A percentile compares a stretch with the other conserved stretches of the same genome.
These are phyloP conservation scores for Microdochium bolleyi DNA, from an alignment of 2,329 filamentous ascomycete species.

Conservation along the genomic window DNA sequence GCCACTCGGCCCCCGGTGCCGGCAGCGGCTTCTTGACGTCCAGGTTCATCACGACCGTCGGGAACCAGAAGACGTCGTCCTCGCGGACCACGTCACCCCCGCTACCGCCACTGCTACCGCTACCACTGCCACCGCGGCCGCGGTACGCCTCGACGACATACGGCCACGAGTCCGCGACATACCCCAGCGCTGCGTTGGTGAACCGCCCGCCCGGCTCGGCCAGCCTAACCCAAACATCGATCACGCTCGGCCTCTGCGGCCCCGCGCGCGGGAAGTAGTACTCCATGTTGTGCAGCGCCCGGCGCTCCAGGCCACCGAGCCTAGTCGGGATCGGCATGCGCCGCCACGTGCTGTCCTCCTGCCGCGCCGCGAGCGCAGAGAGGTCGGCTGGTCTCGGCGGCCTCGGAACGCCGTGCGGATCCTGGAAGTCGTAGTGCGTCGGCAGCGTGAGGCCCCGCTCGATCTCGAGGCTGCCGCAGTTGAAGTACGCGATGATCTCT, in stretches of 20 bases:
- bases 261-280: constrained; percentile 15
- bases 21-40: constrained; percentile 67
- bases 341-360: constrained; percentile 12
- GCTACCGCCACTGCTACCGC: constrained; percentile 1
- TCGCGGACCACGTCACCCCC: constrained; percentile 6
- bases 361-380: constrained; percentile 7
- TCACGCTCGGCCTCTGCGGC: constrained; percentile 10
- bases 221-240: constrained; percentile 20
- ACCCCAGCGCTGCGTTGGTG: constrained; percentile 14
- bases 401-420: constrained; percentile 31
- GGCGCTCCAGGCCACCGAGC: constrained; percentile 11
- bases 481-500: constrained; percentile 58
- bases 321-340: not conserved
- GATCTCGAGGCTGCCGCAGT: constrained; percentile 50
- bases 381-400: constrained; percentile 13
- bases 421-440: constrained; percentile 31
- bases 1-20: constrained; percentile 55
- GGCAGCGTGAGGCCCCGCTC: constrained; percentile 44
- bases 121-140: constrained; percentile 1
- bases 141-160: constrained; percentile 12
- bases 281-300: constrained; percentile 9
- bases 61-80: constrained; percentile 48
- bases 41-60: constrained; percentile 58
- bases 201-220: constrained; percentile 15
- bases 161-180: constrained; percentile 20